These are phyloP conservation scores for Lonicera japonica DNA, from an alignment of 129 eudicot species.

Conservation along the genomic window DNA sequence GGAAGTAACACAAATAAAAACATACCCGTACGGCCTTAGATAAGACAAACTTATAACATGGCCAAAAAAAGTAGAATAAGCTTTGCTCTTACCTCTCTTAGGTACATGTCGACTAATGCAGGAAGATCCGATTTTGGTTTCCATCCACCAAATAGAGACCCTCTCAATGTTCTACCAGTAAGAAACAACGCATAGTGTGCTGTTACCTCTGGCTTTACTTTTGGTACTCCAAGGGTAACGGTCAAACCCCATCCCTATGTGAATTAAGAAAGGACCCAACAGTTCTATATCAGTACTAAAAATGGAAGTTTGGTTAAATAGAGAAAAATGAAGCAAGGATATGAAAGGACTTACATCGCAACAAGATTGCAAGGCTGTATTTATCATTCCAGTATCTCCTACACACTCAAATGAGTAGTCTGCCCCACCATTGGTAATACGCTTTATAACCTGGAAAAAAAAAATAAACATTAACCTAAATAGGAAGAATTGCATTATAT, in stretches of 20 bases:
- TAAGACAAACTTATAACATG: background rate
- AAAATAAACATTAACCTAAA: background rate
- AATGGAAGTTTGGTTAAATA: background rate
- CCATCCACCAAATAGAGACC: constrained; percentile 97
- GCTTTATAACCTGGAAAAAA: constrained; percentile 62
- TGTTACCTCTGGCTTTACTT: constrained; percentile 64
- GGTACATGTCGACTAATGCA: constrained; percentile 66
- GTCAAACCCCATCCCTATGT: constrained; percentile 91
- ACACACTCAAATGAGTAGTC: constrained; percentile 93
- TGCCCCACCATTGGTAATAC: constrained; percentile 78
- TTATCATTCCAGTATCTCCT: constrained; percentile 78
- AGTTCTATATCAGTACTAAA: background rate
- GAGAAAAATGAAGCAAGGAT: constrained; percentile 1
- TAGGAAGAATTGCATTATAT: background rate
- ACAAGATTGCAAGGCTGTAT: constrained; percentile 82
- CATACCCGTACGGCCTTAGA: background rate
- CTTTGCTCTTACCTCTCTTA: constrained; percentile 43
- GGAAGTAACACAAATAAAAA: background rate
- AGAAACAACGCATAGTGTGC: constrained; percentile 81
- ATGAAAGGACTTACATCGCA: constrained; percentile 48
- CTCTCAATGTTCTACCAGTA: constrained; percentile 76
- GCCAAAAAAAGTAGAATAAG: background rate
- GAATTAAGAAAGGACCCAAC: constrained; percentile 1
- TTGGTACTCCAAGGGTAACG: constrained; percentile 94
- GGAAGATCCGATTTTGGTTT: constrained; percentile 97